Conservation (phyloP, 1,284 basidiomycete species). For the Blastosporella zonata region DNA sequence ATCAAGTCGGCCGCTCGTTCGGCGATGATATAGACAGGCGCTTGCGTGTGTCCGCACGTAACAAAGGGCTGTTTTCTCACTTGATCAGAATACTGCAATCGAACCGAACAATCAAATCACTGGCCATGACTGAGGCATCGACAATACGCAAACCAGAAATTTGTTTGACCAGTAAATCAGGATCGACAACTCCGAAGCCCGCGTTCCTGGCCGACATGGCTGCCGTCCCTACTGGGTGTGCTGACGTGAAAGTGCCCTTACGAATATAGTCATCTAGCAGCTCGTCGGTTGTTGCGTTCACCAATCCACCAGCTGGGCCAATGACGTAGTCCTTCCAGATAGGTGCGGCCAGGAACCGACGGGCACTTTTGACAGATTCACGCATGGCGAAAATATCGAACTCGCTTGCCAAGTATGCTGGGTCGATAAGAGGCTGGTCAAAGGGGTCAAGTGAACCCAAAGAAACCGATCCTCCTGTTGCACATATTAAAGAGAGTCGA, state of each 20-base stretch:
- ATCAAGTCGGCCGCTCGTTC: conserved; percentile 34
- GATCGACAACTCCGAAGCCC: conserved; percentile 38
- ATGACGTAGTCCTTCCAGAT: conserved; percentile 35
- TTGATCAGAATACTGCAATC: not conserved
- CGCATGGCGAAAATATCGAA: conserved; percentile 36
- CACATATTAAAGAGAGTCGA: conserved; percentile 26
- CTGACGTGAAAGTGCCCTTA: conserved; percentile 27
- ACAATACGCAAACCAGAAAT: conserved; percentile 39
- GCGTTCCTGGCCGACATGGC: conserved; percentile 29
- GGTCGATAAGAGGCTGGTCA: conserved; percentile 37
- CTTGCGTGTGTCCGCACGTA: conserved; percentile 31
- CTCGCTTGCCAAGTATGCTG: conserved; percentile 18
- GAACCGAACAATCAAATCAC: conserved; percentile 3
- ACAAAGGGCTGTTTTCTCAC: conserved; percentile 26
- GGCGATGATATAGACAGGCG: conserved; percentile 31
- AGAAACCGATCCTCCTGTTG: not conserved
- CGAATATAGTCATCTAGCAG: conserved; percentile 24
- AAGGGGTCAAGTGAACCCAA: conserved; percentile 34
- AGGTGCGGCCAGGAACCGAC: conserved; percentile 29
- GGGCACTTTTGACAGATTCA: conserved; percentile 29
- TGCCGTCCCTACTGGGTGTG: conserved; percentile 40
- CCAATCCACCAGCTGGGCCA: conserved; percentile 18
- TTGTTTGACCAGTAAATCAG: conserved; percentile 42
- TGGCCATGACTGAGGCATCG: conserved; percentile 44
- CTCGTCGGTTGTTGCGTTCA: conserved; percentile 17